Base-by-base conservation (phyloP, 768 basidiomycete species). In the Mycena filopes region DNA sequence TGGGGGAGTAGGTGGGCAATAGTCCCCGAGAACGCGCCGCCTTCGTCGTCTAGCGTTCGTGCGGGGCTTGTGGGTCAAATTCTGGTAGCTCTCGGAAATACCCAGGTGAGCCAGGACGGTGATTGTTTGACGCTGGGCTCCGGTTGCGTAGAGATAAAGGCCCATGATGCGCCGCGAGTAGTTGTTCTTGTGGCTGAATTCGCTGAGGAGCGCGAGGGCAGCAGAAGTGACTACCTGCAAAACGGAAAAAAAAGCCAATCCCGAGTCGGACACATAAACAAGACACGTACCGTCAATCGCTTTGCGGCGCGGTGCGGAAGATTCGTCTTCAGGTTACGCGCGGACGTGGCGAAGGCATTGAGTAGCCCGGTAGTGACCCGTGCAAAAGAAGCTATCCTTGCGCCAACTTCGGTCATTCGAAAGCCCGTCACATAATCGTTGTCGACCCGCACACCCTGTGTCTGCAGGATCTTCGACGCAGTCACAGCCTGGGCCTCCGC, bases 161-260 rank as follows among this genome's bases (percentile, higher is more conserved):
- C 69, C 70, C 28, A 78, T 57, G 13, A 77, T 68, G 1, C 72
- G 66, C 28, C 71, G 72, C 1, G 65, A 48, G n/a, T 68, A 64
- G 67, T 75, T 80, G 57, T 81, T 81, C 1, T 56, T 55, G 26
- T 76, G 74, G 53, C 78, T 79, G 33, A 71, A 76, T 61, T 77
- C 76, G 4, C 73, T 70, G 13, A 79, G 73, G 21, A 66, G 67
- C 0, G 62, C 48, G 0, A 76, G 55, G 0, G 67, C 59, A 2
- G 70, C 55, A 7, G 68, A 65, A 1, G 75, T 71, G 0, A 76
- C 48, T 8, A 76, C 55, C 76, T 80, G 36, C 16, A 58, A 40
- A 18, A 11, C 53, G 26, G 12, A 7, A 33, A 33, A 33, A 7
- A 33, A 33, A 33, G 6, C 12, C 12, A 33, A 33, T 33, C 12